Base-by-base conservation (phyloP, 2,329 filamentous ascomycete genomes). In the Aureobasidium sp. region DNA sequence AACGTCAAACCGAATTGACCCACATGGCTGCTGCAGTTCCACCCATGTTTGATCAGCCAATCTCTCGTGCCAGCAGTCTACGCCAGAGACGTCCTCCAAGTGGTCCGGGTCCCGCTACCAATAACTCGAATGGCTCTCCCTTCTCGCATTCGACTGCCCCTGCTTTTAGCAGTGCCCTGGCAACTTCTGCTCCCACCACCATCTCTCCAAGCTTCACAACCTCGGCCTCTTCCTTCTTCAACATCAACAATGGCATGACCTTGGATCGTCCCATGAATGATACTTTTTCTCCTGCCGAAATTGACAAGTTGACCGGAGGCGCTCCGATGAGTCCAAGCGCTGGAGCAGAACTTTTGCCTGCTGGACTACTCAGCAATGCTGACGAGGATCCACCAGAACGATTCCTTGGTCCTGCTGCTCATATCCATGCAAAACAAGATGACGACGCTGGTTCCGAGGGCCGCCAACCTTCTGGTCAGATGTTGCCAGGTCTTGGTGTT, bases 241-340 rank as follows among this genome's bases (percentile, higher is more conserved):
- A 79, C n/a, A 78, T 81, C 45, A 74, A 73, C 45, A 83, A 83
- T 58, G 80, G 80, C 55, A 83, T 81, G 78, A 76, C 78, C 3
- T 62, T 81, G n/a, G 56, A 53, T 16, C 40, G 40, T 30, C 67
- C 71, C 17, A 69, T 73, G 38, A 68, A 71, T 57, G 60, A 74
- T 57, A 61, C 66, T 8, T 74, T 83, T 52, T 80, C 79, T 5
- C 84, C 86, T 27, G 77, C 80, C 1, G 83, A 85, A 16, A 70
- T 84, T 4, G 79, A 80, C 55, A 75, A 75, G 16, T 66, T 85
- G 30, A 81, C 77, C 3, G 78, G 76, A 16, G 82, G 80, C 24
- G 86, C 85, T 2, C 85, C 85, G 1, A 79, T 91, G 65, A 90
- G 86, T 61, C 88, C 88, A 1, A 86, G 85, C 3, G 88, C 87